A percentile compares a stretch with the other conserved stretches of the same genome.
phyloP scores from a whole-genome alignment of 352 stramenopile species.

The Globisporangium paroecandrum region DNA sequence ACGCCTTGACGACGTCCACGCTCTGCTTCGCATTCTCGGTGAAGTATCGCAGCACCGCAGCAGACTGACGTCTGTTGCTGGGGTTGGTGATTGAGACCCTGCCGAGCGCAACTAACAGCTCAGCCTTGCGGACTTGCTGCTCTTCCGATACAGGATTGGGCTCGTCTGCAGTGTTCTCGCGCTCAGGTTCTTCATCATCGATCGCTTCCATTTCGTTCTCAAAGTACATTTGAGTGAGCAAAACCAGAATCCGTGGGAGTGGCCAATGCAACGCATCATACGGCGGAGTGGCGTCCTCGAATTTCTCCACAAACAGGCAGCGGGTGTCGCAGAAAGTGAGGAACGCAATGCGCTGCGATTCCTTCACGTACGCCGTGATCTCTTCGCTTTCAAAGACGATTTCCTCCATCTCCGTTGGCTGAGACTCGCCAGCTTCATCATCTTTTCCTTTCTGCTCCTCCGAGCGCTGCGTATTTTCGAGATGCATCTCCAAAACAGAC shows the following conservation, averaged over 20 bases:
- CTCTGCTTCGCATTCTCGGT: conserved; percentile 45
- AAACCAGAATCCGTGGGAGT: conserved; percentile 60
- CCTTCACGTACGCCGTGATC: conserved; percentile 49
- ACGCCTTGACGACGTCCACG: conserved; percentile 75
- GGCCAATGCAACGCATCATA: conserved; percentile 66
- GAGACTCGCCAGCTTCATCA: conserved; percentile 17
- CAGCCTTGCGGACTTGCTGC: conserved; percentile 46
- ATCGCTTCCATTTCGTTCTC: conserved; percentile 60
- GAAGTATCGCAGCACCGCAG: conserved; percentile 64
- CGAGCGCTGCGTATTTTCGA: conserved; percentile 35
- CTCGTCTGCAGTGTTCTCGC: conserved; percentile 23
- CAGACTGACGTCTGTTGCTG: conserved; percentile 77
- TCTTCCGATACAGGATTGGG: conserved; percentile 7
- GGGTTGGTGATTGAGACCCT: conserved; percentile 77
- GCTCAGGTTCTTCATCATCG: conserved; percentile 40
- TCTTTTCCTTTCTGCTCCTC: conserved; percentile 29
- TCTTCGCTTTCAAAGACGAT: conserved; percentile 60
- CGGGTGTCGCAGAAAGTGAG: conserved; percentile 74
- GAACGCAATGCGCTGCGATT: conserved; percentile 65
- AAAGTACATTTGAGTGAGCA: conserved; percentile 83
- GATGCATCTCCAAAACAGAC: conserved; percentile 71
- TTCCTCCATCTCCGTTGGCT: conserved; percentile 55
- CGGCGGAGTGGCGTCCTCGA: conserved; percentile 50
- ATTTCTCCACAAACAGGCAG: conserved; percentile 84
- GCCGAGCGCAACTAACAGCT: conserved; percentile 68